These are phyloP conservation scores for Acanthamoeba culbertsoni DNA, from an alignment of 208 protist species.

Conservation along the genomic window DNA sequence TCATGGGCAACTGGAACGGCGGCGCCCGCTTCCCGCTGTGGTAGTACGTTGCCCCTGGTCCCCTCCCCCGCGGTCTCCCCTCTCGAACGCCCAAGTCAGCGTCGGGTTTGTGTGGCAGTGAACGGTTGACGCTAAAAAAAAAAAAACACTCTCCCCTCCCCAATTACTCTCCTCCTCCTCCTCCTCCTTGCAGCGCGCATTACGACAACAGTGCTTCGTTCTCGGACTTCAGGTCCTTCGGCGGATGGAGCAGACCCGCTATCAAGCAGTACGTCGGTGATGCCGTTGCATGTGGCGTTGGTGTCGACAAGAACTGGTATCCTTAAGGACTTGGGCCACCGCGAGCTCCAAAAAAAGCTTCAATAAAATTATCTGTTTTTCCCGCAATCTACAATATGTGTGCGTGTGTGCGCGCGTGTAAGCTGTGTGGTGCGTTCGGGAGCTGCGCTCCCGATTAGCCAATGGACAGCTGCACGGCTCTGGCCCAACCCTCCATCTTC, in stretches of 20 bases:
- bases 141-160: not conserved
- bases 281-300: not conserved
- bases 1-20: constrained; percentile 40
- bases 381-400: not conserved
- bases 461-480: not conserved
- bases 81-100: not conserved
- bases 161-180: too few relatives aligned
- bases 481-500: not conserved
- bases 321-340: not conserved
- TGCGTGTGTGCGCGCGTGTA: not conserved
- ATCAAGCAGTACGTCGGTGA: constrained; percentile 32
- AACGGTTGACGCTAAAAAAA: not conserved
- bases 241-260: not conserved
- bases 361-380: too few relatives aligned
- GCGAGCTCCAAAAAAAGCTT: too few relatives aligned
- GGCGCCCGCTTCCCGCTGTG: constrained; percentile 20
- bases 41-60: constrained; percentile 37
- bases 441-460: not conserved
- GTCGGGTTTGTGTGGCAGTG: not conserved
- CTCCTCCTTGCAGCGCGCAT: constrained; percentile 31
- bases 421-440: too few relatives aligned
- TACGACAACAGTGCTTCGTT: constrained; percentile 27
- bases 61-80: not conserved
- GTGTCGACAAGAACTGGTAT: constrained; percentile 56
- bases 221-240: constrained; percentile 30